Base-by-base conservation (phyloP, 1,284 basidiomycete species). In the Takashimella koratensis region DNA sequence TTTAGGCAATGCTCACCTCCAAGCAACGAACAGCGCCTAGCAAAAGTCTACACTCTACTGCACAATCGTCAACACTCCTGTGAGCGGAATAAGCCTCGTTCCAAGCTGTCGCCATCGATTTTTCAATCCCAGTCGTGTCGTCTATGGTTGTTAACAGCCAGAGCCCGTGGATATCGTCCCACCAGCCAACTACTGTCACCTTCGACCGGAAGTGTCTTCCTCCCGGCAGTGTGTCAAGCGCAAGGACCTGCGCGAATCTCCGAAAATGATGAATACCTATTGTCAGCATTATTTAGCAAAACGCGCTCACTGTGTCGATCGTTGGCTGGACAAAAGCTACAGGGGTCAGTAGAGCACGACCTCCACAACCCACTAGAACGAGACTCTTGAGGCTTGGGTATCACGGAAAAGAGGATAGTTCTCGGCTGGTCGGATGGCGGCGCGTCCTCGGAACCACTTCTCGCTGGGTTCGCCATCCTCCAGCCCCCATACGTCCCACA, bases 161-260 rank as follows among this genome's bases (percentile, higher is more conserved):
- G 16, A 55, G 51, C 1, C 68, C 68, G 3, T 55, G 30, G 2
- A 48, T 59, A 46, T 68, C 66, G 39, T 71, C 68, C 67, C 67
- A 71, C 67, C 66, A 71, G 0, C 64, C 68, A 3, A 67, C 3
- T 1, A 65, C 45, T 6, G 30, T 39, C 4, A 22, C 20, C 10
- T 53, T 52, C 0, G 54, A 50, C 4, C 54, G 59, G 39, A 43
- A 58, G 2, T 54, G 50, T 10, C 57, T 36, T 36, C 10, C 10
- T 36, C 30, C 30, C 8, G 30, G 30, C 10, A 36, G 30, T 8
- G 30, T 36, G 30, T 36, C 30, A 8, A 36, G 8, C 16, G 30
- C 16, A 36, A 36, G 8, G 30, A 39, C 21, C 36, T 36, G 47
- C 23, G 21, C 21, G 5, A 21, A 21, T 40, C 47, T 3, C 21